Percentiles rank a stretch among this genome's conserved stretches.
phyloP scores from a whole-genome alignment of 1,284 basidiomycete species.

The Cronartium quercuum region DNA sequence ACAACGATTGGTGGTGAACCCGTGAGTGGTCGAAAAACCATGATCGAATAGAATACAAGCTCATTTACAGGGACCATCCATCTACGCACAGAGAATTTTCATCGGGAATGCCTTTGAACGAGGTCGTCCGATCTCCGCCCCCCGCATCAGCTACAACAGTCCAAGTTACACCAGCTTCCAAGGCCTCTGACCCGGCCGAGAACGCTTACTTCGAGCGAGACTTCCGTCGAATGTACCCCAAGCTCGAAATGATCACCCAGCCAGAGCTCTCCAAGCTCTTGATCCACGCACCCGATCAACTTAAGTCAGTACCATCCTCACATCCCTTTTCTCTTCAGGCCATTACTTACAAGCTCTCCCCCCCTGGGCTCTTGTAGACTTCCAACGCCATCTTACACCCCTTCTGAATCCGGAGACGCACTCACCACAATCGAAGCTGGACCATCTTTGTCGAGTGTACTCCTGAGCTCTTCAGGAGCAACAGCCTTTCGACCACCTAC shows the following conservation, averaged over 20 bases:
- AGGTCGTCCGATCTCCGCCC: slow-evolving; percentile 17
- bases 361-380: not conserved
- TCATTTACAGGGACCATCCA: not conserved
- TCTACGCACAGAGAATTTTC: slow-evolving; percentile 8
- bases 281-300: slow-evolving; percentile 19
- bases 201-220: slow-evolving; percentile 34
- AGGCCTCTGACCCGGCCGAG: slow-evolving; percentile 36
- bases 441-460: slow-evolving; percentile 9
- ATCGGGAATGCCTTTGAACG: slow-evolving; percentile 24
- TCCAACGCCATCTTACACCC: slow-evolving; percentile 1
- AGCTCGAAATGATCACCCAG: slow-evolving; percentile 28
- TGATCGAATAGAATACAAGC: not conserved
- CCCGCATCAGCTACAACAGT: slow-evolving; percentile 24
- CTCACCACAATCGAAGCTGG: not conserved
- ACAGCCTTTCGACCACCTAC: slow-evolving; percentile 13
- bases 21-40: slow-evolving; percentile 3
- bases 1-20: slow-evolving; percentile 27
- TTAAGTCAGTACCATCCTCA: slow-evolving; percentile 1
- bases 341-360: not conserved
- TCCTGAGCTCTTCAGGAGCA: slow-evolving; percentile 4
- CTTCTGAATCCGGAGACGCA: not conserved
- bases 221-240: slow-evolving; percentile 34
- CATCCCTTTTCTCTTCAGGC: not conserved
- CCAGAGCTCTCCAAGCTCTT: slow-evolving; percentile 22
- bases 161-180: slow-evolving; percentile 36